phyloP scores from a whole-genome alignment of 1,284 basidiomycete genomes.

The Schizophyllum commune region DNA sequence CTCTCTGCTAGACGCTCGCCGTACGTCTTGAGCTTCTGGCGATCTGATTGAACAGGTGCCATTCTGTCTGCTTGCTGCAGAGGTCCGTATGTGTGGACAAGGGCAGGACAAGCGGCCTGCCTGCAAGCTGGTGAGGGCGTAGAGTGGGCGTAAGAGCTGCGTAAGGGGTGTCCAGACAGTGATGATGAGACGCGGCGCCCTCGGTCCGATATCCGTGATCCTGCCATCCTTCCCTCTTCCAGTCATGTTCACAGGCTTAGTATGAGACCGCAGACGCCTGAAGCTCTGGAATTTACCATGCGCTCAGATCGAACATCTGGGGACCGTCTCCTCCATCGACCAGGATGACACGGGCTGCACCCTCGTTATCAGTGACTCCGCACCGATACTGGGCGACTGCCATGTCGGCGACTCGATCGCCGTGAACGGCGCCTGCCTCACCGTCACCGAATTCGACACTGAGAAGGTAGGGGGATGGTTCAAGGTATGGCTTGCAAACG shows the following conservation, averaged over 20 bases:
- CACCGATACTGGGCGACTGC: slow-evolving; percentile 83
- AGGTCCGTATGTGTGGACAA: too few relatives aligned
- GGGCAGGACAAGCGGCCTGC: too few relatives aligned
- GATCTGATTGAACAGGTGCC: background rate
- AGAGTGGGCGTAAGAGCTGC: background rate
- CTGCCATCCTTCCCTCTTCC: background rate
- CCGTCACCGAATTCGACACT: slow-evolving; percentile 78
- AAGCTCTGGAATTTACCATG: background rate
- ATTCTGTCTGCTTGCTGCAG: background rate
- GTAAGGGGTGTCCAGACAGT: background rate
- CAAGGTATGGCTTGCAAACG: slow-evolving; percentile 92
- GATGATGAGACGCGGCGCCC: too few relatives aligned
- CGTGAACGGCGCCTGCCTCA: slow-evolving; percentile 73
- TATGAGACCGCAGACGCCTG: slow-evolving; percentile 19
- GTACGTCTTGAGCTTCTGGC: background rate
- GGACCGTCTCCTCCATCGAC: slow-evolving; percentile 57
- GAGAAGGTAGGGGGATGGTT: slow-evolving; percentile 68
- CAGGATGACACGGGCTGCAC: slow-evolving; percentile 73
- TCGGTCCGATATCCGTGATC: background rate
- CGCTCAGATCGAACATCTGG: slow-evolving; percentile 72
- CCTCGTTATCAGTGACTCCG: slow-evolving; percentile 71
- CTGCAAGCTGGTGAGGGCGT: too few relatives aligned
- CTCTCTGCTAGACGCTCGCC: background rate
- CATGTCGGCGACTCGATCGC: slow-evolving; percentile 93
- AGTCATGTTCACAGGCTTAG: slow-evolving; percentile 65